These are phyloP conservation scores for Sporisorium iseilematis-ciliati DNA, from an alignment of 1,284 basidiomycete genomes.

Conservation along the genomic window DNA sequence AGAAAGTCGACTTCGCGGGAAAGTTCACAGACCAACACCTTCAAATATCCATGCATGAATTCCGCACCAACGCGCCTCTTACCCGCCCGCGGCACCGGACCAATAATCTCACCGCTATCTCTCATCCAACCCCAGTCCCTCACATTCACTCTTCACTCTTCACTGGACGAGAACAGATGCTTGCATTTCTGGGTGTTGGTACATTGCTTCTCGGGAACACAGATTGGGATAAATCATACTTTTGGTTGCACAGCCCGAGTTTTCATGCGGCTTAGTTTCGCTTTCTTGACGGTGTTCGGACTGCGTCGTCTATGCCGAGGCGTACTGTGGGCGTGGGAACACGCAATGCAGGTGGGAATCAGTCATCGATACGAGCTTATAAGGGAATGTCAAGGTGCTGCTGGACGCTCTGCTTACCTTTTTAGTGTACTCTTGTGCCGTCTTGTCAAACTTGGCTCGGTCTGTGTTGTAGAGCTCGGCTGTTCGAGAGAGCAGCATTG, in stretches of 20 bases:
- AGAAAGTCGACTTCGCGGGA: background rate
- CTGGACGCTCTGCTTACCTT: constrained; percentile 32
- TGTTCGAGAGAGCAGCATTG: constrained; percentile 10
- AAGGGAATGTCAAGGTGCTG: background rate
- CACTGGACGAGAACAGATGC: constrained; percentile 1
- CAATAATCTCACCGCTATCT: background rate
- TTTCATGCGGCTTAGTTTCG: background rate
- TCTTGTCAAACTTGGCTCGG: constrained; percentile 57
- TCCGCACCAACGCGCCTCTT: background rate
- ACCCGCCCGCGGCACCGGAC: background rate
- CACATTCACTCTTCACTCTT: background rate
- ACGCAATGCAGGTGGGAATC: background rate
- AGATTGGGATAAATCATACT: background rate
- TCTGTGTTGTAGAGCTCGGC: constrained; percentile 66
- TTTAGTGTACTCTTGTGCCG: constrained; percentile 59
- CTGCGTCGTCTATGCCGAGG: constrained; percentile 27
- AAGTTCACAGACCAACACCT: constrained; percentile 12
- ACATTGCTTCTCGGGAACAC: constrained; percentile 33
- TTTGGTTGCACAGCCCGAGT: background rate
- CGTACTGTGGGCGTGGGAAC: constrained; percentile 21
- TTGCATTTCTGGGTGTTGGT: constrained; percentile 17
- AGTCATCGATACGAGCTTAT: background rate
- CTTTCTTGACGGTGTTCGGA: background rate
- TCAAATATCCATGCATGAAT: background rate
- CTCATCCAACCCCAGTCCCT: background rate